Evolutionary conservation across 2,329 filamentous ascomycete species (phyloP), one percentile per base, ranked within the genome.

Genomic region (Ceratocystiopsis minuta): DNA sequence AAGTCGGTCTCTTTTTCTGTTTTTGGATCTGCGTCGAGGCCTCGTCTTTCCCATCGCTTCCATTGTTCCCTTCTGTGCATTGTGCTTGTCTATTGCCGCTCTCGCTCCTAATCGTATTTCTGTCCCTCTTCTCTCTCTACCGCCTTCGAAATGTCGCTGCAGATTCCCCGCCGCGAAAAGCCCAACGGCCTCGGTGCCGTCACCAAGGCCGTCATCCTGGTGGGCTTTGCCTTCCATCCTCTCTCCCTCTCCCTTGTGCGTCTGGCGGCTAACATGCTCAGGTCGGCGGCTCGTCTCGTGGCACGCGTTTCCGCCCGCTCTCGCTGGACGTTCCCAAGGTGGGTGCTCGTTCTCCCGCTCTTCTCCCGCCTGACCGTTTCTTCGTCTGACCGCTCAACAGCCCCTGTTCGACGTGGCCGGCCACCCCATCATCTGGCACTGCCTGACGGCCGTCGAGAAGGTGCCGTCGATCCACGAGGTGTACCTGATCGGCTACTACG

Each of bases 341-440:
- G 16, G 17, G 6, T 28, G 20, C 12, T 34, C 15, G 37, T 20
- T 31, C 6, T 40, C 17, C 34, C 43, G 34, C 18, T 18, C 31
- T 5, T n/a, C 4, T 12, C 37, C 39, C 24, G 33, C 31, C 28
- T 34, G 33, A 33, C 7, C 5, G 5, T 10, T 28, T 12, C 37
- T 24, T 17, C 17, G 39, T 31, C 43, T 33, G 38, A 33, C 10
- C n/a, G n/a, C n/a, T n/a, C 32, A 40, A 47, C 54, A 92, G 85
- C 90, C 90, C 49, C 82, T 98, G 52, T 96, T 98, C 67, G 88
- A 95, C 61, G 86, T 98, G 56, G 90, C 90, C 52, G 90, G 90
- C 53, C 90, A 98, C 64, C 86, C 88, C 53, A 96, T 98, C 66
- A 86, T 96, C 67, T 88, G 87, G 72, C 90, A 98, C 70, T 94